Evolutionary conservation across 257 asterid genomes (phyloP), one percentile per base, ranked within the genome.

Genomic region (Ocimum tenuiflorum): DNA sequence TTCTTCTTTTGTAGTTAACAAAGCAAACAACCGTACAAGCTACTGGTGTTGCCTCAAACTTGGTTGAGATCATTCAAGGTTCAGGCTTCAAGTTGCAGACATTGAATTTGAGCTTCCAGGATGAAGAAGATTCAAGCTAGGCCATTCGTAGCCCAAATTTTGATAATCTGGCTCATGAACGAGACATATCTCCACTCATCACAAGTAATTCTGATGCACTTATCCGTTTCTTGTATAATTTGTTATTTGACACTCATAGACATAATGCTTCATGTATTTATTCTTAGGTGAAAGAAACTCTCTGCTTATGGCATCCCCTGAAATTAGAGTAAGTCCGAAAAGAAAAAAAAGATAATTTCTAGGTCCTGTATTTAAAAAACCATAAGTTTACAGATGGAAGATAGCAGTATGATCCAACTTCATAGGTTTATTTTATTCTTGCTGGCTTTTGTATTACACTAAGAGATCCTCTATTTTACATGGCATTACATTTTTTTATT

Each of bases 21-120:
- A 77, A 75, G 79, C 89, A 91, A 79, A 91, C 96, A 41, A 90
- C 95, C 1, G 80, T 88, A 15, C 99, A 90, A 83, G 97, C 99
- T 49, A 94, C 99, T 1, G 96, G 97, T 57, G 99, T 94, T 67
- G 97, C 99, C 63, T 92, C 99, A 31, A 78, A 68, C 70, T 76
- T 94, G 82, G 95, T 94, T 52, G 99, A 94, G 82, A 67, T 60
- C 8, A 86, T 94, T 63, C 97, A 88, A 77, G 91, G 95, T 19
- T 90, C 96, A 14, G 99, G 97, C 68, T 90, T 94, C 91, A 90
- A 94, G 86, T 73, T 94, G 76, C 99, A 90, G 64, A 81, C 95
- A 0, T 47, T 90, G 82, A 86, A 88, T 79, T 76, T 94, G 85
- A 90, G 95, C 91, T 90, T 91, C 74, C 84, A 83, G 78, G 99